phyloP scores from a whole-genome alignment of 139 green algal species.

The Ostreobium quekettii region DNA sequence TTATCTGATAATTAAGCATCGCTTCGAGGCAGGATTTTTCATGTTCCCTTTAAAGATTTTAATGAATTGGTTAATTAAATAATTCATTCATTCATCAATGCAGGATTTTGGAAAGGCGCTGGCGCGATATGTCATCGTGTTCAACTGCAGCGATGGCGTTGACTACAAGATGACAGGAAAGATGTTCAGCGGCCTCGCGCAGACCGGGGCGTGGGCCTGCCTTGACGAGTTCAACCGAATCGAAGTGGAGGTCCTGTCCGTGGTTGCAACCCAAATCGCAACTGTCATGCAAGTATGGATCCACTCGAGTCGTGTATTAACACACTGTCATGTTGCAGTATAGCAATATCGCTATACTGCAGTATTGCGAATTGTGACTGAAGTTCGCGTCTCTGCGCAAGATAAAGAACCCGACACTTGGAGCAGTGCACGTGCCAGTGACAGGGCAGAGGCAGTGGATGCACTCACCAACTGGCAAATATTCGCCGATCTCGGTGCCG shows the following conservation, averaged over 20 bases:
- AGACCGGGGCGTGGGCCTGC: slow-evolving; percentile 76
- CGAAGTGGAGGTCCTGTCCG: slow-evolving; percentile 76
- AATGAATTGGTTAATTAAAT: no score
- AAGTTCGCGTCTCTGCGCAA: no score
- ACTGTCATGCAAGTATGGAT: slow-evolving; percentile 52
- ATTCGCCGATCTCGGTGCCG: no score
- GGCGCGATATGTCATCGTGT: slow-evolving; percentile 73
- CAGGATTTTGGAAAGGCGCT: slow-evolving; percentile 70
- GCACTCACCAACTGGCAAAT: no score
- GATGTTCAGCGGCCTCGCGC: slow-evolving; percentile 72
- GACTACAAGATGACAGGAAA: slow-evolving; percentile 81
- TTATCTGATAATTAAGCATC: no score
- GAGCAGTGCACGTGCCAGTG: no score
- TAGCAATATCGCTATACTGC: no score
- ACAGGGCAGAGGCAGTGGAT: no score
- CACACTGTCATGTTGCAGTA: background rate
- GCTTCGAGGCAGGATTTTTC: no score
- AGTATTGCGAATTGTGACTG: no score
- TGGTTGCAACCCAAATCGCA: slow-evolving; percentile 73
- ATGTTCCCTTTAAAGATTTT: no score
- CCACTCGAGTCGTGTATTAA: background rate
- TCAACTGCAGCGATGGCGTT: slow-evolving; percentile 80
- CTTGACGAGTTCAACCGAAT: slow-evolving; percentile 87
- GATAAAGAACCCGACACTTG: no score
- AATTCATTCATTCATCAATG: background rate